These are phyloP conservation scores for Lupinus albus DNA, from an alignment of 306 rosid species.

Conservation along the genomic window DNA sequence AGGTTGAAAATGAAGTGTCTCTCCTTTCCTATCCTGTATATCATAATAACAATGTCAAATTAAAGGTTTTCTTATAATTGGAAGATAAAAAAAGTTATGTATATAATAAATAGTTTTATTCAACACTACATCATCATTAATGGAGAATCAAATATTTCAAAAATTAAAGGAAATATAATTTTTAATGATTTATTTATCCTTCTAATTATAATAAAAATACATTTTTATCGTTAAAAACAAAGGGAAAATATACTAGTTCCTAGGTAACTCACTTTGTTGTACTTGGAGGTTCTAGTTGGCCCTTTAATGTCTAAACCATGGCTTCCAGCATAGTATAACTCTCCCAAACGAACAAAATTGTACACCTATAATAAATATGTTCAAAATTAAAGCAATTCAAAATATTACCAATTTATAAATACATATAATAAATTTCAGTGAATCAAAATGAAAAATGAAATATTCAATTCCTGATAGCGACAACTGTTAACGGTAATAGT, in stretches of 20 bases:
- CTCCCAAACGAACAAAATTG: slow-evolving; percentile 75
- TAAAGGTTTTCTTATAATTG: not conserved
- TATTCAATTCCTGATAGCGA: too few species aligned
- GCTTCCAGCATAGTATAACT: slow-evolving; percentile 88
- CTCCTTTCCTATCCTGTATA: slow-evolving; percentile 57
- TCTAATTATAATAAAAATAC: too few species aligned
- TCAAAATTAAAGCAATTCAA: slow-evolving; percentile 9
- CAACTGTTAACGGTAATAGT: too few species aligned
- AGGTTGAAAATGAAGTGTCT: slow-evolving; percentile 70
- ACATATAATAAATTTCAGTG: too few species aligned
- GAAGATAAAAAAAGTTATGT: not conserved
- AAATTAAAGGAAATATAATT: too few species aligned
- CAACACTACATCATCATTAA: not conserved
- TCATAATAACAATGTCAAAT: slow-evolving; percentile 1
- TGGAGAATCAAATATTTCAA: too few species aligned
- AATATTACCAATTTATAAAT: not conserved
- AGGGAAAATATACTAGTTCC: too few species aligned
- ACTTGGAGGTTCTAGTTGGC: slow-evolving; percentile 73
- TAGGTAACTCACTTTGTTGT: slow-evolving; percentile 61
- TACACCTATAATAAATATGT: slow-evolving; percentile 54
- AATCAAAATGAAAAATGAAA: too few species aligned
- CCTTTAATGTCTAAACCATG: slow-evolving; percentile 97
- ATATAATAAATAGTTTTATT: not conserved
- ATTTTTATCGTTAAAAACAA: too few species aligned
- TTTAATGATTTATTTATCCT: too few species aligned